Evolutionary conservation across 176 grass and related monocot species (phyloP).

Genomic region (Dendrocalamus sinicus): DNA sequence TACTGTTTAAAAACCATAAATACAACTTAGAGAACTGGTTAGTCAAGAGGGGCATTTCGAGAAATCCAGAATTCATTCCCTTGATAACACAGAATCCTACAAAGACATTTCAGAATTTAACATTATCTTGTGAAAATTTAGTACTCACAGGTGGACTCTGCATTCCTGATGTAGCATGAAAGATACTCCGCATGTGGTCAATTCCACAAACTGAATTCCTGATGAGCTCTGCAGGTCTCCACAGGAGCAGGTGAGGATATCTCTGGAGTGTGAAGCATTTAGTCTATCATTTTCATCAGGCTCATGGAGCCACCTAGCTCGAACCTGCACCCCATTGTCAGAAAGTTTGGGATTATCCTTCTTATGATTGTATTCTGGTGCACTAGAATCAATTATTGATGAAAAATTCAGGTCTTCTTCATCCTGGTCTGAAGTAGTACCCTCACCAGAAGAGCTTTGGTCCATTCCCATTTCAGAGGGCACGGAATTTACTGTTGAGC

Average conservation of each 20-base stretch:
- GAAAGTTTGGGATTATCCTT: slow-evolving; percentile 40
- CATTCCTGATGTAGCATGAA: slow-evolving; percentile 98
- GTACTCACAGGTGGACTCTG: background rate
- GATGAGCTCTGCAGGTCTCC: slow-evolving; percentile 72
- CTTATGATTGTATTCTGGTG: slow-evolving; percentile 37
- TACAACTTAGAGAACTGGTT: background rate
- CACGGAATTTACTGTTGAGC: slow-evolving; percentile 35
- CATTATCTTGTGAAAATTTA: slow-evolving; percentile 20
- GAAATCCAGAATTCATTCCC: background rate
- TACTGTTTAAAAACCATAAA: slow-evolving; percentile 16
- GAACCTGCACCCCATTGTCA: slow-evolving; percentile 43
- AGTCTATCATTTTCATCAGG: slow-evolving; percentile 87
- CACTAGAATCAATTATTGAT: slow-evolving; percentile 40
- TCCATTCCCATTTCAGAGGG: slow-evolving; percentile 37
- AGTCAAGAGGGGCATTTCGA: background rate
- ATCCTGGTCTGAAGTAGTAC: slow-evolving; percentile 36
- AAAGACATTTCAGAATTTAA: background rate
- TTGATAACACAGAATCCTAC: slow-evolving; percentile 8
- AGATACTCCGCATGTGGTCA: slow-evolving; percentile 85
- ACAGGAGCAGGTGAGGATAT: slow-evolving; percentile 75
- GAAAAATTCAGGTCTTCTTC: slow-evolving; percentile 50
- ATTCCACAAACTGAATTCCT: slow-evolving; percentile 73
- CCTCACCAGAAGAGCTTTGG: slow-evolving; percentile 41
- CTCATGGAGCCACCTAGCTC: slow-evolving; percentile 86
- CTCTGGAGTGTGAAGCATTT: slow-evolving; percentile 86